Conservation (phyloP, 140 eudicot species). For the Erigeron philadelphicus region DNA sequence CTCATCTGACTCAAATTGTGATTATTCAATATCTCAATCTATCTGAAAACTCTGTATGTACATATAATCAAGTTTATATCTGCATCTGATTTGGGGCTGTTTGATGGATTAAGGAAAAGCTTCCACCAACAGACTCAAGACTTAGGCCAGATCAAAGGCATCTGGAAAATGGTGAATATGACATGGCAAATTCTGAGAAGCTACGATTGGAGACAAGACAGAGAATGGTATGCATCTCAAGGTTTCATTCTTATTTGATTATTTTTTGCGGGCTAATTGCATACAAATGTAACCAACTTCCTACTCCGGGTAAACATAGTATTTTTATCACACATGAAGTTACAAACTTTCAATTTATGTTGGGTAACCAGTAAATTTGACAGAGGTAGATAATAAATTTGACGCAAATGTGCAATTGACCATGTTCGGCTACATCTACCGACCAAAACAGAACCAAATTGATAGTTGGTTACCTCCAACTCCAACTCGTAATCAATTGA, state of each 20-base stretch:
- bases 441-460: not conserved
- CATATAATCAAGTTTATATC: conserved; percentile 23
- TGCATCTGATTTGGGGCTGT: conserved; percentile 31
- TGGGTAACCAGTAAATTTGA: not conserved
- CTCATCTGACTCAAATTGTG: not conserved
- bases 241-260: not conserved
- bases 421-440: not conserved
- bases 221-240: conserved; percentile 38
- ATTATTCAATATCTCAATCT: too few species aligned
- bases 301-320: not conserved
- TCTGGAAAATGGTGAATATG: conserved; percentile 78
- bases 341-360: not conserved
- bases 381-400: not conserved
- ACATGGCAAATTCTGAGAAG: conserved; percentile 77
- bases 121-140: conserved; percentile 88
- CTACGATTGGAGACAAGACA: conserved; percentile 71
- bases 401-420: not conserved
- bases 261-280: not conserved
- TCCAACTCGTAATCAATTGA: too few species aligned
- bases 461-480: not conserved
- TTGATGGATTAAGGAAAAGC: conserved; percentile 51
- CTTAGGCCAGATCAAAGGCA: conserved; percentile 82
- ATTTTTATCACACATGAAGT: not conserved
- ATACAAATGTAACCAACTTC: not conserved
- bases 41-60: not conserved